Evolutionary conservation across 805 yeast genomes (phyloP).

Genomic region (Ascoidea rubescens): DNA sequence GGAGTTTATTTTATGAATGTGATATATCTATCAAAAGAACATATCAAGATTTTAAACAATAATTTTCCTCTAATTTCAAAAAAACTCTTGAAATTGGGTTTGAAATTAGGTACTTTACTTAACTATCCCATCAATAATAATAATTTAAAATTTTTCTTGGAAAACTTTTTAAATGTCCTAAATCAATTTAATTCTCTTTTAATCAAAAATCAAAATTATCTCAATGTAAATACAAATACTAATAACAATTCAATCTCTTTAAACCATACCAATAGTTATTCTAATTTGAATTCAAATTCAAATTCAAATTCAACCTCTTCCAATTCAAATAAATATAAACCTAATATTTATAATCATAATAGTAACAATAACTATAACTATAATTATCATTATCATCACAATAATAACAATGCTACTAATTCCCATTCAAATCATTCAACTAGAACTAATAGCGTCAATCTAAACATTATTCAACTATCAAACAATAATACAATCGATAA

Average conservation of each 20-base stretch:
- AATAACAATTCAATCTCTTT: neutral
- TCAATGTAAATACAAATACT: neutral
- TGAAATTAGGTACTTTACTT: neutral
- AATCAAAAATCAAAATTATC: no score
- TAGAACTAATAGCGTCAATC: neutral
- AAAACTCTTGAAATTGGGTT: neutral
- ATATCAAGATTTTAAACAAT: no score
- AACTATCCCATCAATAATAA: neutral
- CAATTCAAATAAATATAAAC: no score
- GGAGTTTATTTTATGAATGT: neutral
- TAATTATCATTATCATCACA: no score
- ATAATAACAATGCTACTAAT: neutral
- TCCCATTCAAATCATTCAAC: no score
- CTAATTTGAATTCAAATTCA: neutral
- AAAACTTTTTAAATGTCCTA: no score
- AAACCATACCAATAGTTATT: no score
- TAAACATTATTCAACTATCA: neutral
- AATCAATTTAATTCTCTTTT: neutral
- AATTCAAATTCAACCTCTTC: neutral
- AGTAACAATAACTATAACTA: no score
- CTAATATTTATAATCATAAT: no score
- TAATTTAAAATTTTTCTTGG: no score
- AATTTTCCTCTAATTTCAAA: neutral
- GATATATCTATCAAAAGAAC: neutral
- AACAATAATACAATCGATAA: neutral